Evolutionary conservation across 1,139 yeast species (phyloP).

Genomic region (Sugiyamaella castrensis): DNA sequence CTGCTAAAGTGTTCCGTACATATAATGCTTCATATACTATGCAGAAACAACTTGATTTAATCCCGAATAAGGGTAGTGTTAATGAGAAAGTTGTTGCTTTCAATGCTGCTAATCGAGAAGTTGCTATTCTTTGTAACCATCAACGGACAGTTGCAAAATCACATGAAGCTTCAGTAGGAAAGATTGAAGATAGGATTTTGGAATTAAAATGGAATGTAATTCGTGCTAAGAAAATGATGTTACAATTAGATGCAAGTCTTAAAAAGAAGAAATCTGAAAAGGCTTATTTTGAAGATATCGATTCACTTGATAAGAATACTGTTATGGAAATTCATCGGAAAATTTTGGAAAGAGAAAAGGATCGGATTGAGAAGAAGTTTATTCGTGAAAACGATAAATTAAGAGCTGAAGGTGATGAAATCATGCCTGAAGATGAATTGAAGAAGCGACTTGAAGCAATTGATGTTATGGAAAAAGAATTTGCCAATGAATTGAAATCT

Average conservation of each 20-base stretch:
- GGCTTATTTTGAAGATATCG: slow-evolving; percentile 63
- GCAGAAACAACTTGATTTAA: slow-evolving; percentile 89
- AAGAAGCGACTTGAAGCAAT: slow-evolving; percentile 58
- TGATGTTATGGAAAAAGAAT: slow-evolving; percentile 54
- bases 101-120: slow-evolving; percentile 94
- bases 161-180: slow-evolving; percentile 76
- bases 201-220: slow-evolving; percentile 85
- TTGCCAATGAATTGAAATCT: slow-evolving; percentile 56
- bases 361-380: slow-evolving; percentile 61
- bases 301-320: slow-evolving; percentile 67
- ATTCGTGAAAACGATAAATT: slow-evolving; percentile 75
- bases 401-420: slow-evolving; percentile 53
- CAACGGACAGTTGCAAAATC: slow-evolving; percentile 88
- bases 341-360: slow-evolving; percentile 59
- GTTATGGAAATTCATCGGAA: slow-evolving; percentile 55
- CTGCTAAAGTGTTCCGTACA: slow-evolving; percentile 97
- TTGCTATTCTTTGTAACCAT: slow-evolving; percentile 95
- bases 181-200: slow-evolving; percentile 68
- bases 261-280: slow-evolving; percentile 42
- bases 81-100: slow-evolving; percentile 83
- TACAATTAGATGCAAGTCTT: slow-evolving; percentile 58
- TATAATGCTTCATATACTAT: slow-evolving; percentile 94
- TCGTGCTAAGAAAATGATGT: slow-evolving; percentile 66
- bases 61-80: slow-evolving; percentile 79
- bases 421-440: slow-evolving; percentile 53